phyloP scores from a whole-genome alignment of 192 early-diverging fungal species.

The Borealophlyctis nickersoniae region DNA sequence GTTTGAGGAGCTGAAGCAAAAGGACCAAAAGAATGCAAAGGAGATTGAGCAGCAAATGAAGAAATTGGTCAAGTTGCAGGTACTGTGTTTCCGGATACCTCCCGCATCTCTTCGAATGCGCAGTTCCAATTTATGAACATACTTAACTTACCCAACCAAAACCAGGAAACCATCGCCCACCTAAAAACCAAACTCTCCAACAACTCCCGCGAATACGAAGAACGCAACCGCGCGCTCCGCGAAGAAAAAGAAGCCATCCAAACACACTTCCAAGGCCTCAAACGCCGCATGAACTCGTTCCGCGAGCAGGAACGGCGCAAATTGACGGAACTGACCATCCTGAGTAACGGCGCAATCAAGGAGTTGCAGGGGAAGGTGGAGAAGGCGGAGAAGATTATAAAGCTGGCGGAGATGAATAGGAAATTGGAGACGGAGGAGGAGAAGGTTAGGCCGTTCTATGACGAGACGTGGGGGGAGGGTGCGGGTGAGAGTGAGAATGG shows the following conservation, averaged over 20 bases:
- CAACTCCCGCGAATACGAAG: conserved; percentile 51
- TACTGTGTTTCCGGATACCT: conserved; percentile 3
- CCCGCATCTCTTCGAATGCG: background rate
- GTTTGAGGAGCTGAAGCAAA: conserved; percentile 61
- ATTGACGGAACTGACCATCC: conserved; percentile 48
- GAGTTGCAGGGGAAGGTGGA: conserved; percentile 47
- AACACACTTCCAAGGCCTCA: conserved; percentile 53
- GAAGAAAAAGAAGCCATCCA: conserved; percentile 57
- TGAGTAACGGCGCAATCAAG: conserved; percentile 45
- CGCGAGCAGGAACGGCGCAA: conserved; percentile 48
- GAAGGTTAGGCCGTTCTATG: conserved; percentile 50
- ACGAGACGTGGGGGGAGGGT: conserved; percentile 21
- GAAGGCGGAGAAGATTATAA: conserved; percentile 58
- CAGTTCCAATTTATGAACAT: background rate
- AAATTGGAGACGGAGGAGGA: conserved; percentile 63
- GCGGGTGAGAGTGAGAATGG: background rate
- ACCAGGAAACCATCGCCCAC: conserved; percentile 52
- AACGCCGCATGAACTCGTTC: conserved; percentile 53
- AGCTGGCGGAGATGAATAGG: conserved; percentile 61
- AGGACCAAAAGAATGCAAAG: conserved; percentile 56
- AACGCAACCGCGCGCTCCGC: conserved; percentile 42
- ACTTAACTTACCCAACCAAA: background rate
- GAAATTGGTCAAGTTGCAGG: conserved; percentile 57
- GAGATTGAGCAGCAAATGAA: conserved; percentile 63
- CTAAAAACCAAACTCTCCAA: conserved; percentile 42